phyloP scores from a whole-genome alignment of 2,329 filamentous ascomycete species.

The Zymoseptoria crescenta region DNA sequence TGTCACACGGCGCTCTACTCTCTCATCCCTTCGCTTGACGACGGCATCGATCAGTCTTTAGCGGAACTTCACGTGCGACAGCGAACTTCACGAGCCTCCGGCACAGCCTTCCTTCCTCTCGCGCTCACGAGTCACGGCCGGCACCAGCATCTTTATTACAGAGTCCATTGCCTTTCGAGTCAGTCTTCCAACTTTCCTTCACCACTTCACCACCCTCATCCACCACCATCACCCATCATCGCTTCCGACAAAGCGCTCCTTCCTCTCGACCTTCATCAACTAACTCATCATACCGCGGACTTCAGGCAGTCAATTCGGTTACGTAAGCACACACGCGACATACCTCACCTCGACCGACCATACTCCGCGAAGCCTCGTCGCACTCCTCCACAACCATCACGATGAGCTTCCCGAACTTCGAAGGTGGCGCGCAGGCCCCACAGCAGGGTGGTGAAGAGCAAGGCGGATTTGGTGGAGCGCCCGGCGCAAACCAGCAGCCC shows the following conservation, averaged over 20 bases:
- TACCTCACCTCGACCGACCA: conserved; percentile 9
- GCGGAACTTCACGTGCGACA: conserved; percentile 4
- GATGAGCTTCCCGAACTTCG: conserved; percentile 62
- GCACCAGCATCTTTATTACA: conserved; percentile 25
- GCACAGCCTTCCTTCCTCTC: conserved; percentile 17
- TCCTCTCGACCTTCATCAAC: background rate
- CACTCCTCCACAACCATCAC: conserved; percentile 22
- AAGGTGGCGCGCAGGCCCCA: conserved; percentile 53
- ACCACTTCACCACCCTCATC: background rate
- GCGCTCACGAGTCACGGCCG: conserved; percentile 25
- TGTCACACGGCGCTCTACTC: background rate
- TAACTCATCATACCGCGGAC: background rate
- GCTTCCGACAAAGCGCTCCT: background rate
- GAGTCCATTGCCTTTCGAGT: conserved; percentile 15
- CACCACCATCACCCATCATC: background rate
- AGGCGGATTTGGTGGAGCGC: conserved; percentile 38
- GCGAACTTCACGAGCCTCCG: conserved; percentile 10
- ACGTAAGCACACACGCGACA: conserved; percentile 18
- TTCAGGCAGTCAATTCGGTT: conserved; percentile 1
- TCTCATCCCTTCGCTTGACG: conserved; percentile 4
- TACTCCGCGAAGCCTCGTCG: background rate
- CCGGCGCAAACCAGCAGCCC: conserved; percentile 44
- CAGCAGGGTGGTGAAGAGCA: conserved; percentile 33
- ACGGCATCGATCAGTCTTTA: background rate
- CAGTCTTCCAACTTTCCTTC: conserved; percentile 9